Conservation (phyloP, 257 asterid genomes). For the Solanum chilense region DNA sequence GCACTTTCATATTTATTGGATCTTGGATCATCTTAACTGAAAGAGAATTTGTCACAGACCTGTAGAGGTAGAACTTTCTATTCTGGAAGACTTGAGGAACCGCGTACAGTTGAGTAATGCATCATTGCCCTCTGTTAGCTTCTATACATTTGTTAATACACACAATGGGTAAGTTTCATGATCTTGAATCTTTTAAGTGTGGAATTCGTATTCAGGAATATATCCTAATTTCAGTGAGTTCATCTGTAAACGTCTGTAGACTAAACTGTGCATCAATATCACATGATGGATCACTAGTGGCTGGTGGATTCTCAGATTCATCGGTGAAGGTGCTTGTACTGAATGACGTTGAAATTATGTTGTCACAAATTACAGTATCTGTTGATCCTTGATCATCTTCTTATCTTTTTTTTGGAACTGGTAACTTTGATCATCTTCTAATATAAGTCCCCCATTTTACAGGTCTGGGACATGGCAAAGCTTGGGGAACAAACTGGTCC, state of each 20-base stretch:
- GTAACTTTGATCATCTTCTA: conserved; percentile 1
- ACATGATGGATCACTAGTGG: conserved; percentile 89
- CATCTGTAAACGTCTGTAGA: conserved; percentile 26
- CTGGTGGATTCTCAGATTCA: conserved; percentile 98
- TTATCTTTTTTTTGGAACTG: too few relatives aligned
- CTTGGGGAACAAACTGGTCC: conserved; percentile 70
- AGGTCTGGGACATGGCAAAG: conserved; percentile 99
- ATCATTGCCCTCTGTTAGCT: conserved; percentile 84
- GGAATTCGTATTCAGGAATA: not conserved
- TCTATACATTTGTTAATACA: conserved; percentile 88
- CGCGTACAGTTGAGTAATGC: conserved; percentile 83
- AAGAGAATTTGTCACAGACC: conserved; percentile 38
- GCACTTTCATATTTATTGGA: not conserved
- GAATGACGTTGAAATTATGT: not conserved
- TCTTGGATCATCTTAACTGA: not conserved
- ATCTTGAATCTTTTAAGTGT: not conserved
- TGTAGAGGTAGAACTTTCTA: conserved; percentile 77
- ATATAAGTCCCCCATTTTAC: conserved; percentile 15
- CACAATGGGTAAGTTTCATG: conserved; percentile 56
- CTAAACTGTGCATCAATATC: conserved; percentile 90
- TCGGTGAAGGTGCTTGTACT: conserved; percentile 62
- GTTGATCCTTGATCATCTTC: not conserved
- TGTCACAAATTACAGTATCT: not conserved
- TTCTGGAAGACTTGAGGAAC: conserved; percentile 87
- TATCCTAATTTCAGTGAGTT: not conserved